Conservation (phyloP, 2,329 filamentous ascomycete genomes). For the Onygena corvina region DNA sequence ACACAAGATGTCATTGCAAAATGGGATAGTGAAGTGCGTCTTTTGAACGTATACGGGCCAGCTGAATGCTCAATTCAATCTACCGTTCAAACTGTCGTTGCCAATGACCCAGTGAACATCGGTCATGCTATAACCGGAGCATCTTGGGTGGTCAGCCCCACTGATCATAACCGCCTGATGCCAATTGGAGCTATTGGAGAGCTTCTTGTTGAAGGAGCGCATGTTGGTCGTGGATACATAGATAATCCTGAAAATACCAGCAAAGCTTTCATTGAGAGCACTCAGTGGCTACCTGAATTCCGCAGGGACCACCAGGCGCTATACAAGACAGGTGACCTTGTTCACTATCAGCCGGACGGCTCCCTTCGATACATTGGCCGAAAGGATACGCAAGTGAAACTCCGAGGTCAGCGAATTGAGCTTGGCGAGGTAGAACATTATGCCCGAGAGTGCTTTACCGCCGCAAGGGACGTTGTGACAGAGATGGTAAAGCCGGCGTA, state of each 20-base stretch:
- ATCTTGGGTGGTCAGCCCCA: slow-evolving; percentile 20
- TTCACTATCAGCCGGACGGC: slow-evolving; percentile 20
- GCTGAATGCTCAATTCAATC: slow-evolving; percentile 10
- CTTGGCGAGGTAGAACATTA: slow-evolving; percentile 74
- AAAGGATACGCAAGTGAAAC: slow-evolving; percentile 55
- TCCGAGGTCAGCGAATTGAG: slow-evolving; percentile 72
- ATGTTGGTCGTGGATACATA: slow-evolving; percentile 29
- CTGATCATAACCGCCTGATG: slow-evolving; percentile 15
- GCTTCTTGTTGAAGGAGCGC: slow-evolving; percentile 30
- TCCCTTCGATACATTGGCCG: slow-evolving; percentile 17
- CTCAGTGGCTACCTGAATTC: slow-evolving; percentile 14
- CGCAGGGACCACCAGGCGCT: slow-evolving; percentile 5
- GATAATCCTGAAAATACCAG: slow-evolving; percentile 20
- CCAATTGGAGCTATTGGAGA: slow-evolving; percentile 34
- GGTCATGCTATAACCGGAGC: slow-evolving; percentile 11
- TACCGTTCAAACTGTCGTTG: background rate
- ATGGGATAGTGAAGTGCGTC: slow-evolving; percentile 22
- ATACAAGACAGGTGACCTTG: slow-evolving; percentile 21
- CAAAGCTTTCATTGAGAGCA: slow-evolving; percentile 41
- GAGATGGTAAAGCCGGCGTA: slow-evolving; percentile 7
- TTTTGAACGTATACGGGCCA: slow-evolving; percentile 29
- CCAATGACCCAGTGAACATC: slow-evolving; percentile 11
- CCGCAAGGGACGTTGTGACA: slow-evolving; percentile 6
- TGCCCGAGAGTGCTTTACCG: slow-evolving; percentile 24
- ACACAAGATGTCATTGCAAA: slow-evolving; percentile 17